phyloP scores from a whole-genome alignment of 352 stramenopile genomes.

The Globisporangium spinosum region DNA sequence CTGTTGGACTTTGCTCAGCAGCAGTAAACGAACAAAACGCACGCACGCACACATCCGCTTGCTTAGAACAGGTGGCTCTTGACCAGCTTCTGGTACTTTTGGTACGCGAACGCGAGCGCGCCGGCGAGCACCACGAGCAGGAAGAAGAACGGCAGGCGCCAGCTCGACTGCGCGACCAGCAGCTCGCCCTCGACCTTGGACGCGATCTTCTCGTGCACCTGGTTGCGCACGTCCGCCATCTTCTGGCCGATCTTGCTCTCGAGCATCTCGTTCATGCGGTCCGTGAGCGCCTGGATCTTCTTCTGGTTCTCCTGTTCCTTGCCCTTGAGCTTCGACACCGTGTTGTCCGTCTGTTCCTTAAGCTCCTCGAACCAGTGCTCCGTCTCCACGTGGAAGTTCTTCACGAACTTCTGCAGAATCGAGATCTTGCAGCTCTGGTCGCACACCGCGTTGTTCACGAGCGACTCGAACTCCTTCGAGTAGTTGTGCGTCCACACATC shows the following conservation, averaged over 20 bases:
- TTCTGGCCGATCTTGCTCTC: slow-evolving; percentile 74
- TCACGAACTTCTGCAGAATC: slow-evolving; percentile 77
- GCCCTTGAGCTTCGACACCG: slow-evolving; percentile 63
- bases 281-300: slow-evolving; percentile 67
- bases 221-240: slow-evolving; percentile 49
- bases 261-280: slow-evolving; percentile 69
- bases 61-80: slow-evolving; percentile 77
- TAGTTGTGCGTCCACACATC: slow-evolving; percentile 82
- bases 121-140: slow-evolving; percentile 60
- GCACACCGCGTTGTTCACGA: slow-evolving; percentile 55
- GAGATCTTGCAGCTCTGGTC: slow-evolving; percentile 80
- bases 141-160: slow-evolving; percentile 80
- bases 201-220: slow-evolving; percentile 70
- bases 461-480: slow-evolving; percentile 73
- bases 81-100: slow-evolving; percentile 85
- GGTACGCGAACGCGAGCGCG: slow-evolving; percentile 62
- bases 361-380: slow-evolving; percentile 85
- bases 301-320: slow-evolving; percentile 69
- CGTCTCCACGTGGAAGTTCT: slow-evolving; percentile 79
- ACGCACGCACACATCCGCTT: background rate
- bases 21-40: background rate
- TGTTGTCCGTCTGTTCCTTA: slow-evolving; percentile 74
- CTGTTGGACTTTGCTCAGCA: background rate
- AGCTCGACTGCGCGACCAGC: slow-evolving; percentile 55
- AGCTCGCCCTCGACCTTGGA: slow-evolving; percentile 67